A percentile compares a stretch with the other conserved stretches of the same genome.
These are phyloP conservation scores for Diaporthe longicolla DNA, from an alignment of 2,329 filamentous ascomycete genomes.

Conservation along the genomic window DNA sequence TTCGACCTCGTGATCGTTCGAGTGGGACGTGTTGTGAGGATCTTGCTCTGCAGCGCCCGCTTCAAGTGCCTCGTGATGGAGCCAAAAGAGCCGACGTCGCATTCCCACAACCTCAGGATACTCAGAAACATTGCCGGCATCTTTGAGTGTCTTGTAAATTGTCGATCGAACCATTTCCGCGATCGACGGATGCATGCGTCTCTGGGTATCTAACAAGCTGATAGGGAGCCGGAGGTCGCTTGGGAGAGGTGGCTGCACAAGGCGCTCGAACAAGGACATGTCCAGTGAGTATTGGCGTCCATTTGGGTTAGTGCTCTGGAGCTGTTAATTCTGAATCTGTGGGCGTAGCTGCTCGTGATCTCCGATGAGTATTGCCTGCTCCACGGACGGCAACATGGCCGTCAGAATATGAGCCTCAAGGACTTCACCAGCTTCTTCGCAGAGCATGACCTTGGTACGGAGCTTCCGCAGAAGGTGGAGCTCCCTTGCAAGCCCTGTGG, in stretches of 20 bases:
- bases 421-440: constrained; percentile 79
- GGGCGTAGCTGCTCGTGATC: constrained; percentile 75
- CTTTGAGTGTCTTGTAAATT: constrained; percentile 69
- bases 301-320: constrained; percentile 64
- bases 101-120: constrained; percentile 69
- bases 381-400: constrained; percentile 69
- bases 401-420: constrained; percentile 75
- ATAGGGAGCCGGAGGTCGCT: constrained; percentile 25
- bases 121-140: constrained; percentile 56
- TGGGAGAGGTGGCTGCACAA: constrained; percentile 53
- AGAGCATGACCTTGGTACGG: constrained; percentile 70
- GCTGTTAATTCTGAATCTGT: constrained; percentile 66
- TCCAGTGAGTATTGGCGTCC: constrained; percentile 69
- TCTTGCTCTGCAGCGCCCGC: constrained; percentile 51
- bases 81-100: constrained; percentile 69
- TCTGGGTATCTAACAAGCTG: constrained; percentile 57
- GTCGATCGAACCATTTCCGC: constrained; percentile 69
- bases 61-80: constrained; percentile 70
- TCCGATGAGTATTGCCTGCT: constrained; percentile 75
- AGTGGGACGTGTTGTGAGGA: constrained; percentile 59
- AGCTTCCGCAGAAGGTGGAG: constrained; percentile 64
- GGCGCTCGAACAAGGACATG: constrained; percentile 72
- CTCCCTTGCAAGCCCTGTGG: constrained; percentile 69
- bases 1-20: constrained; percentile 72
- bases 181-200: constrained; percentile 76